phyloP scores from a whole-genome alignment of 768 basidiomycete genomes.

The Leccinum obscurum region DNA sequence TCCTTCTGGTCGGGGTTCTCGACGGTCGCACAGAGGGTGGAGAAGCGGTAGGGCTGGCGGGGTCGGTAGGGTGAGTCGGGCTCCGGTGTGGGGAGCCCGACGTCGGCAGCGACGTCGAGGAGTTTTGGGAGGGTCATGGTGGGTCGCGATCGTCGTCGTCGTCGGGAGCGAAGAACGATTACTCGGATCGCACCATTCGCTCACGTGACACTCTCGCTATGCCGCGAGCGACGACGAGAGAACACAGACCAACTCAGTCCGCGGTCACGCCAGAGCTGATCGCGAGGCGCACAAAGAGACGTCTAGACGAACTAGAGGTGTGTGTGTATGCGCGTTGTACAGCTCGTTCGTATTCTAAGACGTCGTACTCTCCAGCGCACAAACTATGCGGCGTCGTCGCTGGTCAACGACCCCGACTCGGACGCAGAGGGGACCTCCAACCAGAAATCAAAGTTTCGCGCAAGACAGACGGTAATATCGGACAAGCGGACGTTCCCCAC shows the following conservation, averaged over 20 bases:
- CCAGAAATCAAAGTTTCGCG: conserved; percentile 55
- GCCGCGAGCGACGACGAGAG: conserved; percentile 25
- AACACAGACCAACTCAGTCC: conserved; percentile 25
- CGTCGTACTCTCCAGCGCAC: conserved; percentile 52
- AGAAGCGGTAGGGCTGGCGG: conserved; percentile 81
- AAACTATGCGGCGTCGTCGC: conserved; percentile 62
- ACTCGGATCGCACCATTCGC: conserved; percentile 16
- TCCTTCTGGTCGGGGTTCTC: conserved; percentile 92
- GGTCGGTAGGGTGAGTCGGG: conserved; percentile 71
- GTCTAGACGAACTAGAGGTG: conserved; percentile 86
- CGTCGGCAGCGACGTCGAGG: conserved; percentile 18
- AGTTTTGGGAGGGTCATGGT: conserved; percentile 12
- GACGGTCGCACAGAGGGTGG: conserved; percentile 89
- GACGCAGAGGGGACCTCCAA: conserved; percentile 26
- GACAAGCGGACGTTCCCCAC: conserved; percentile 59
- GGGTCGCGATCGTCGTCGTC: conserved; percentile 3
- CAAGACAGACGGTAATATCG: conserved; percentile 70
- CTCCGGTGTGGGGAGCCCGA: conserved; percentile 78
- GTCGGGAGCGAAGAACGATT: neutral
- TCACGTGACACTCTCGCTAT: conserved; percentile 23
- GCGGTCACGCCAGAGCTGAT: conserved; percentile 62
- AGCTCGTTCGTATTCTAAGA: neutral
- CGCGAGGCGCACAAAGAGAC: conserved; percentile 72
- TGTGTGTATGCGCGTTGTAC: neutral
- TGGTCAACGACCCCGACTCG: conserved; percentile 33